Percentiles rank a stretch among this genome's conserved stretches.
These are phyloP conservation scores for Apocynum venetum DNA, from an alignment of 257 asterid species.

Conservation along the genomic window DNA sequence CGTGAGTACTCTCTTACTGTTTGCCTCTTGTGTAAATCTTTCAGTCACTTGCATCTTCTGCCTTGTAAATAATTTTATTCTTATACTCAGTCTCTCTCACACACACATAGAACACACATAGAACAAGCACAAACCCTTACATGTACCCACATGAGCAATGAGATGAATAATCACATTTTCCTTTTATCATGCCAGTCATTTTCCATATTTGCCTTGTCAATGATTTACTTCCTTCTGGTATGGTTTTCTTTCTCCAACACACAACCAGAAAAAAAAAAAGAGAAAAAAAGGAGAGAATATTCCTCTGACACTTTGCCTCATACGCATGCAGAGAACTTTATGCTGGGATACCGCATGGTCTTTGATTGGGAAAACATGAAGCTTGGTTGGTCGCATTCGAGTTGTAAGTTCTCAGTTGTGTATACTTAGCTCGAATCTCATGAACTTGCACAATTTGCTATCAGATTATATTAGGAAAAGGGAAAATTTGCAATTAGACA, in stretches of 20 bases:
- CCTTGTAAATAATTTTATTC: background rate
- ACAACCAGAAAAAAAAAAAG: background rate
- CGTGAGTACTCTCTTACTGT: constrained; percentile 49
- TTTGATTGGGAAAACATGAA: constrained; percentile 69
- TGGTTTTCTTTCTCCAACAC: background rate
- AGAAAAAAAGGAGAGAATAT: too few relatives aligned
- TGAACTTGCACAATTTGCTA: background rate
- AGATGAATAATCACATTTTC: too few relatives aligned
- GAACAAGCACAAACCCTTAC: background rate
- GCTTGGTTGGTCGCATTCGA: constrained; percentile 79
- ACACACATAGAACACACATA: too few relatives aligned
- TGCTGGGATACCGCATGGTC: constrained; percentile 74
- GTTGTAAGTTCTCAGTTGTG: constrained; percentile 52
- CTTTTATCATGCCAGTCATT: background rate
- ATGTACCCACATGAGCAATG: background rate
- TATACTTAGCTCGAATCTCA: background rate
- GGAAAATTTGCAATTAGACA: background rate
- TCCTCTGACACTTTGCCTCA: background rate
- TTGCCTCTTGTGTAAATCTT: constrained; percentile 8
- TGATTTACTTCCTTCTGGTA: background rate
- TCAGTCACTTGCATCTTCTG: background rate
- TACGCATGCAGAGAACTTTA: constrained; percentile 51
- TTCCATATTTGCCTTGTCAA: background rate
- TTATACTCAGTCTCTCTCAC: background rate
- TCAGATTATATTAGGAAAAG: background rate